A percentile compares a stretch with the other conserved stretches of the same genome.
These are phyloP conservation scores for Euphorbia neoarborescens DNA, from an alignment of 441 rosid genomes.

Conservation along the genomic window DNA sequence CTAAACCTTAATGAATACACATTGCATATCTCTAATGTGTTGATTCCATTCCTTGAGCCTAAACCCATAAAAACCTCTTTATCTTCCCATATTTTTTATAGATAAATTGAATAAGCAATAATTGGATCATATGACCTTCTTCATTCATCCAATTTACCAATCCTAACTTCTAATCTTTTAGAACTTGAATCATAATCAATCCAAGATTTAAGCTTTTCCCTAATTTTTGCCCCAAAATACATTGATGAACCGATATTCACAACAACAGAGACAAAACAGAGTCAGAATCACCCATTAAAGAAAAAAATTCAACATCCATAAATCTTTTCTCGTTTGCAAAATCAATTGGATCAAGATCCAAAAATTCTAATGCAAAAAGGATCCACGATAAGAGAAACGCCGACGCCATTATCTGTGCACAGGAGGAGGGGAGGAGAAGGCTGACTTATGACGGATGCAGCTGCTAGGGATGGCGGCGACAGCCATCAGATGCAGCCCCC, in stretches of 20 bases:
- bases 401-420: constrained; percentile 31
- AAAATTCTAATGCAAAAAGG: constrained; percentile 27
- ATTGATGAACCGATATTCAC: constrained; percentile 25
- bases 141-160: constrained; percentile 27
- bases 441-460: too few relatives aligned
- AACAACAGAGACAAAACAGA: constrained; percentile 24
- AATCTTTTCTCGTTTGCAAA: constrained; percentile 25
- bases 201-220: constrained; percentile 36
- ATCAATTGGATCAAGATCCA: constrained; percentile 30
- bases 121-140: constrained; percentile 32
- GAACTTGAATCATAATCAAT: constrained; percentile 40
- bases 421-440: too few relatives aligned
- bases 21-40: constrained; percentile 20
- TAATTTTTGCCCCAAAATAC: constrained; percentile 26
- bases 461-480: too few relatives aligned
- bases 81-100: constrained; percentile 31
- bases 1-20: constrained; percentile 44
- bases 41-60: constrained; percentile 25
- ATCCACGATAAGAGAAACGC: constrained; percentile 35
- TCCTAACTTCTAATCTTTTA: constrained; percentile 33
- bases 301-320: constrained; percentile 35
- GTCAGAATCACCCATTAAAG: constrained; percentile 27
- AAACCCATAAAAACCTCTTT: constrained; percentile 34
- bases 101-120: constrained; percentile 26
- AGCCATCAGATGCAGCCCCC: too few relatives aligned